These are phyloP conservation scores for Talaromyces trachyspermus DNA, from an alignment of 495 filamentous ascomycete genomes.

Conservation along the genomic window DNA sequence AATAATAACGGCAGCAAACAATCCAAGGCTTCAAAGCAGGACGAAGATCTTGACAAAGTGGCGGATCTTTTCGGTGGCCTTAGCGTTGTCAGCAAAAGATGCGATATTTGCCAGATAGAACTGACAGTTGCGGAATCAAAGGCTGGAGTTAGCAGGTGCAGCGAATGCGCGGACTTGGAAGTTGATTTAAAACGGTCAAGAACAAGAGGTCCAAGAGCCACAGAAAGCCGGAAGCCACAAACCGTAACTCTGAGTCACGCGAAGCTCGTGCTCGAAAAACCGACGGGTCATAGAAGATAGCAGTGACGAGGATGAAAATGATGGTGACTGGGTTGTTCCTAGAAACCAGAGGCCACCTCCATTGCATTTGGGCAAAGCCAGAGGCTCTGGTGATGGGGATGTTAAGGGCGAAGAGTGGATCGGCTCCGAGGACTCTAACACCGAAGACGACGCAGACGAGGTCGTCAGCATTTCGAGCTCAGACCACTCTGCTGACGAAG, in stretches of 20 bases:
- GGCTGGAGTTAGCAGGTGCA: conserved; percentile 57
- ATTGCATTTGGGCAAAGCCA: conserved; percentile 62
- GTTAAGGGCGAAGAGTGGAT: conserved; percentile 77
- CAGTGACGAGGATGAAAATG: conserved; percentile 62
- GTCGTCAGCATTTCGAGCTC: conserved; percentile 20
- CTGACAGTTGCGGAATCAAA: conserved; percentile 52
- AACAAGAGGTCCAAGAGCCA: conserved; percentile 30
- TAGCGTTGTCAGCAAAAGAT: conserved; percentile 72
- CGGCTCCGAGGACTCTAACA: conserved; percentile 54
- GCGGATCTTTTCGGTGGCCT: conserved; percentile 79
- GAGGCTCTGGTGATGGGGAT: conserved; percentile 77
- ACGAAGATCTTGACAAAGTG: conserved; percentile 69
- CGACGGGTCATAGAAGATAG: conserved; percentile 52
- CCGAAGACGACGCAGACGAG: conserved; percentile 39
- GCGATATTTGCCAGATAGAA: conserved; percentile 77
- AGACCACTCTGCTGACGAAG: conserved; percentile 28
- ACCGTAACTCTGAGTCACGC: conserved; percentile 15
- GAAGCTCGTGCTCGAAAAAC: conserved; percentile 40
- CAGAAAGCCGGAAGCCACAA: conserved; percentile 17
- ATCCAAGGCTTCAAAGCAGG: conserved; percentile 40
- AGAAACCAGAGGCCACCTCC: conserved; percentile 50
- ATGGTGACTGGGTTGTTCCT: conserved; percentile 69
- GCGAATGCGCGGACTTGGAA: conserved; percentile 61
- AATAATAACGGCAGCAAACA: conserved; percentile 45
- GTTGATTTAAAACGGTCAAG: conserved; percentile 28